Evolutionary conservation across 1,284 basidiomycete genomes (phyloP), one percentile per base, ranked within the genome.

Genomic region (Hypsizygus ulmarius): DNA sequence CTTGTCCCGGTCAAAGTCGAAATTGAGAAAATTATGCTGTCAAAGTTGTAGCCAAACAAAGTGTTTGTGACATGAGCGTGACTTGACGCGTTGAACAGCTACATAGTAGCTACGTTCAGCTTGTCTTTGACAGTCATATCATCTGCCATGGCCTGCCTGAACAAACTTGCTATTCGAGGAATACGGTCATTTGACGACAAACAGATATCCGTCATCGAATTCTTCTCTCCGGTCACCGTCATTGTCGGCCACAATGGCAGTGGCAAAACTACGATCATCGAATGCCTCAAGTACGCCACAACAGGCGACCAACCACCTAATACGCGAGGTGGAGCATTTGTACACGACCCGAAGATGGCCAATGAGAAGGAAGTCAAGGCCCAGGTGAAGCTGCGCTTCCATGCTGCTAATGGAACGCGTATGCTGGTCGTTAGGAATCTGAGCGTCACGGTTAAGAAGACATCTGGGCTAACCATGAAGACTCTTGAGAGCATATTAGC

Each of bases 201-300:
- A 62, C 83, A 89, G 57, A 83, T 97, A 53, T 81, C 93, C 10
- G 84, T 98, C 59, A 97, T 99, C 65, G 92, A 99, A 66, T 99
- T 99, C 73, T 97, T 94, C 72, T 87, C 87, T 11, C 97, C 97
- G 1, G 88, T 99, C 47, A 99, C 97, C 0, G 95, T 99, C 64
- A 99, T 99, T 56, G 95, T 99, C 6, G 97, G 97, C 4, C 92
- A 96, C 73, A 99, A 99, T 70, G 97, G 97, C 11, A 95, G 91
- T 58, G 97, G 97, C 43, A 99, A 99, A 74, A 99, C 97, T 62
- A 99, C 96, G 1, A 91, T 99, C 64, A 99, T 99, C 67, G 97
- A 99, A 74, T 99, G 96, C 69, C 81, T 99, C 64, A 99, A 99
- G 73, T 99, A 99, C 66, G 93, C 93, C 3, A 97, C 96, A 0